Conservation (phyloP, 495 filamentous ascomycete genomes). For the Chaetomidium leptoderma region DNA sequence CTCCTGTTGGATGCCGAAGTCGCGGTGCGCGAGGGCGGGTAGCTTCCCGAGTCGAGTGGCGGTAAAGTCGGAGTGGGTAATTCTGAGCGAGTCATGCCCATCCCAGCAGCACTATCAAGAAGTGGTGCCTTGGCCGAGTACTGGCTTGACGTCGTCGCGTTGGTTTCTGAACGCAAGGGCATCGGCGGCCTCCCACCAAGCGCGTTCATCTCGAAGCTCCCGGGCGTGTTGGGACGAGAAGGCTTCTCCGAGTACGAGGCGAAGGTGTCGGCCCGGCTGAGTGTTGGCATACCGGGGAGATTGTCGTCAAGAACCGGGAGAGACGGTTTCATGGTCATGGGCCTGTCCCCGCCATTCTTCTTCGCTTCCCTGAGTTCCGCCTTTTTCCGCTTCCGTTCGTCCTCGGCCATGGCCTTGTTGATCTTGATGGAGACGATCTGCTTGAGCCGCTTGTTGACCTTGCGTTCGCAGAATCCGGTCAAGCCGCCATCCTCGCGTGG, state of each 20-base stretch:
- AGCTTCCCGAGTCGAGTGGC: slow-evolving; percentile 32
- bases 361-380: slow-evolving; percentile 55
- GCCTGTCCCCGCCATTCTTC: slow-evolving; percentile 50
- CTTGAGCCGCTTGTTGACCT: slow-evolving; percentile 76
- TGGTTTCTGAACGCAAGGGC: slow-evolving; percentile 37
- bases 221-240: slow-evolving; percentile 52
- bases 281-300: slow-evolving; percentile 52
- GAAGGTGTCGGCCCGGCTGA: slow-evolving; percentile 64
- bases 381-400: slow-evolving; percentile 53
- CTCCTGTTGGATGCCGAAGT: slow-evolving; percentile 35
- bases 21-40: slow-evolving; percentile 27
- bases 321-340: slow-evolving; percentile 55
- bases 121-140: slow-evolving; percentile 56
- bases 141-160: slow-evolving; percentile 38
- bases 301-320: slow-evolving; percentile 55
- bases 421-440: slow-evolving; percentile 78
- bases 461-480: slow-evolving; percentile 78
- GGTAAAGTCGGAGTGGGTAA: slow-evolving; percentile 44
- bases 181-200: slow-evolving; percentile 45
- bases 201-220: slow-evolving; percentile 45
- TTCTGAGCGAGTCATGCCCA: slow-evolving; percentile 52
- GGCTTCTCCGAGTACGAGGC: slow-evolving; percentile 60
- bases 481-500: slow-evolving; percentile 72
- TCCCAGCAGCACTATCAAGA: slow-evolving; percentile 53
- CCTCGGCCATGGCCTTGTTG: slow-evolving; percentile 77